Base-by-base conservation (phyloP, 2,329 filamentous ascomycete genomes). In the Arthrocladium fulminans region DNA sequence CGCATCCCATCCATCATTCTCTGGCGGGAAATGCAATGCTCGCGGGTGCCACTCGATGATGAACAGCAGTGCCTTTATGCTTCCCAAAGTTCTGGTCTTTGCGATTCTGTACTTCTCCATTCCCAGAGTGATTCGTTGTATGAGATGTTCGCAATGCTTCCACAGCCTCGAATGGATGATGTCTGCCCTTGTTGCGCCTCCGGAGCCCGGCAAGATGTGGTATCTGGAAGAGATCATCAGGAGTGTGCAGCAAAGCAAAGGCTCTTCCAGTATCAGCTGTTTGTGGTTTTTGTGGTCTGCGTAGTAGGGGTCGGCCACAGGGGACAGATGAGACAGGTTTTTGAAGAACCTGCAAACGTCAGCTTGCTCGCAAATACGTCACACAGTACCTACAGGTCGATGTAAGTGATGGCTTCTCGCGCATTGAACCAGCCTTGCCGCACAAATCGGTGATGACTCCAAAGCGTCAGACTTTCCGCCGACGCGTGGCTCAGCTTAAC, bases 31-130 rank as follows among this genome's bases (percentile, higher is more conserved):
- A 53, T 77, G 73, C 1, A 78, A 61, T 3, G 73, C 72, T 15
- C 74, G 68, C 1, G 75, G 74, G 53, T 77, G 73, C 75, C 75
- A 79, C 57, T 78, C 74, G 0, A 72, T 73, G n/a, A 78, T 67
- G 1, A 78, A 58, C 1, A 78, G 54, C 0, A 79, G 63, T 0
- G 73, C 74, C 53, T 78, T 73, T 2, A 78, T 75, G 0, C 73
- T 73, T 0, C 75, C 75, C 20, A 74, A 66, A 0, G 71, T 73
- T 3, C 74, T 63, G 1, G 66, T 64, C 32, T 73, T 73, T 2
- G 72, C 70, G 43, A 72, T 73, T 2, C 70, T 72, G 1, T 66
- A 63, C 49, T 74, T 75, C 45, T 77, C 74, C 48, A 77, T 73
- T 0, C 75, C 75, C 20, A 76, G 70, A 48, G 75, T 73, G 2